Conservation (phyloP, 1,284 basidiomycete genomes). For the Leucoagaricus sp. region DNA sequence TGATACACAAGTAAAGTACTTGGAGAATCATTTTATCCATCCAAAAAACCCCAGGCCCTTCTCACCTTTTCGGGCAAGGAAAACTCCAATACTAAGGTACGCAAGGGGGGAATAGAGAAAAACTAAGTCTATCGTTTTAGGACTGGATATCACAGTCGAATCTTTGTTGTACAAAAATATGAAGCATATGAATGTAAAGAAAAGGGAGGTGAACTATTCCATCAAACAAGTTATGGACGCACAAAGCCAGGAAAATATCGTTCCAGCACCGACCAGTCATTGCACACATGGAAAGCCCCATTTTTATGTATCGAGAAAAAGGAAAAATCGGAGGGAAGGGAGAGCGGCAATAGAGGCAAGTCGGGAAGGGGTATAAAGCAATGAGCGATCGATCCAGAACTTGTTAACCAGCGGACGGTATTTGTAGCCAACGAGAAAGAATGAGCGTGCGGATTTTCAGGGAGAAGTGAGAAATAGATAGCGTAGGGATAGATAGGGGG, state of each 20-base stretch:
- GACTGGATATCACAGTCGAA: conserved; percentile 33
- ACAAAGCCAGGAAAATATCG: conserved; percentile 19
- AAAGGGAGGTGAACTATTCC: conserved; percentile 22
- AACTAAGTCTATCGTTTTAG: conserved; percentile 33
- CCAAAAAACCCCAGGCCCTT: conserved; percentile 8
- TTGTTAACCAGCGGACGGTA: conserved; percentile 29
- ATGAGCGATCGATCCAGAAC: conserved; percentile 30
- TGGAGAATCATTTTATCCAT: conserved; percentile 3
- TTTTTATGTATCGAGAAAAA: conserved; percentile 21
- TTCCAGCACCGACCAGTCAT: conserved; percentile 25
- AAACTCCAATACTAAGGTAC: conserved; percentile 14
- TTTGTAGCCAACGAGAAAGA: conserved; percentile 17
- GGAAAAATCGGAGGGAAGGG: conserved; percentile 26
- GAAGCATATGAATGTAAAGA: conserved; percentile 18
- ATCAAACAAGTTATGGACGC: conserved; percentile 21
- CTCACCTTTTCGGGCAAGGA: neutral
- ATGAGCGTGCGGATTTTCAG: conserved; percentile 5
- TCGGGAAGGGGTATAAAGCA: conserved; percentile 30
- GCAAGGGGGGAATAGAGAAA: conserved; percentile 11
- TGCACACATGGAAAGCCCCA: conserved; percentile 20
- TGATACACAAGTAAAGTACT: conserved; percentile 8
- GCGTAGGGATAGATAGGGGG: conserved; percentile 28
- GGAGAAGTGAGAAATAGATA: conserved; percentile 7
- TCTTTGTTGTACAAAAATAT: conserved; percentile 42
- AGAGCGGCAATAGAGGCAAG: conserved; percentile 30